Conservation (phyloP, 805 yeast species). For the Metschnikowia drakensbergensis region DNA sequence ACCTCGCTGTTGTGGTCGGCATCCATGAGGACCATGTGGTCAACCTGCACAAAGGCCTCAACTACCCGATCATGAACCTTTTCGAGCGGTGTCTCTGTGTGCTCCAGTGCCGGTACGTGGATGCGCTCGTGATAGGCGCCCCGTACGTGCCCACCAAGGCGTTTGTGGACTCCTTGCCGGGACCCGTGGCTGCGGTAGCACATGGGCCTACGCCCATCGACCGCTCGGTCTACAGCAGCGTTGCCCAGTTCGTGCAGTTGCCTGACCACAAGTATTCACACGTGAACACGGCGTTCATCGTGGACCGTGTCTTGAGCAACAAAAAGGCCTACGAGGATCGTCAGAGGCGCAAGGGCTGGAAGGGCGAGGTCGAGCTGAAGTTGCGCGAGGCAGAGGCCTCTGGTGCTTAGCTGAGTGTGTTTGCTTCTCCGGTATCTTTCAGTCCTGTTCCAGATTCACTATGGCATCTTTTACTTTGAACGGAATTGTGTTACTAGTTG, state of each 20-base stretch:
- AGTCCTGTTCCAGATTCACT: too few species aligned
- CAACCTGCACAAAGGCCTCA: slow-evolving; percentile 54
- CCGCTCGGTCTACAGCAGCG: slow-evolving; percentile 31
- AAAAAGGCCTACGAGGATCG: slow-evolving; percentile 76
- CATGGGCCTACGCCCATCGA: slow-evolving; percentile 56
- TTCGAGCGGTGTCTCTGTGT: slow-evolving; percentile 85
- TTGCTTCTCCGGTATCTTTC: too few species aligned
- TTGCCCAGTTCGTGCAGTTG: slow-evolving; percentile 36
- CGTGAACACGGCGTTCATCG: slow-evolving; percentile 68
- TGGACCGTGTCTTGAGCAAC: slow-evolving; percentile 66
- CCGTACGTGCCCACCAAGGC: slow-evolving; percentile 48
- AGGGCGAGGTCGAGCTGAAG: slow-evolving; percentile 45
- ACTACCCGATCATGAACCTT: slow-evolving; percentile 81
- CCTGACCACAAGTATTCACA: slow-evolving; percentile 58
- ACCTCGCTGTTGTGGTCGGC: slow-evolving; percentile 61
- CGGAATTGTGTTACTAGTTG: too few species aligned
- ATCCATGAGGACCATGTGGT: slow-evolving; percentile 57
- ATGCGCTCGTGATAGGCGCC: slow-evolving; percentile 70
- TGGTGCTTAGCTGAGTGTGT: neutral
- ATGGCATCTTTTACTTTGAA: too few species aligned
- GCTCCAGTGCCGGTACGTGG: slow-evolving; percentile 81
- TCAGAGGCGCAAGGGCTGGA: slow-evolving; percentile 83
- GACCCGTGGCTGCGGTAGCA: slow-evolving; percentile 38
- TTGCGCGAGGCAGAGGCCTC: slow-evolving; percentile 16
- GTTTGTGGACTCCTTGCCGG: slow-evolving; percentile 41